A percentile compares a stretch with the other conserved stretches of the same genome.
Evolutionary conservation across 805 yeast species (phyloP).

Genomic region (Myxozyma neglecta): DNA sequence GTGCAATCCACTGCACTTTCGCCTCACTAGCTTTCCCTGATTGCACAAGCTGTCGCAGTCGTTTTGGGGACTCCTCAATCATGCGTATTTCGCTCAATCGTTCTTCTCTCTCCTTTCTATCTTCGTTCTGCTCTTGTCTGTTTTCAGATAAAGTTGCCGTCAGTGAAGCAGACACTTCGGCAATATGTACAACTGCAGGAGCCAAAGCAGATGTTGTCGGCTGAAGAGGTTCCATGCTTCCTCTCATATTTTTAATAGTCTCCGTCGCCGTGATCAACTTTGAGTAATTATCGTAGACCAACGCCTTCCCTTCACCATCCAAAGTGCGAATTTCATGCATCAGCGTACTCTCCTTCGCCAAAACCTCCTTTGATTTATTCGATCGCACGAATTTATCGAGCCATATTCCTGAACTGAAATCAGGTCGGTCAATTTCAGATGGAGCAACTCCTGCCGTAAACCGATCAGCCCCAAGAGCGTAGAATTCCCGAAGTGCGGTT

Average conservation of each 20-base stretch:
- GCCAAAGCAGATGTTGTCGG: conserved; percentile 29
- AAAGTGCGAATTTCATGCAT: conserved; percentile 32
- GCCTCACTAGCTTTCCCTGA: conserved; percentile 18
- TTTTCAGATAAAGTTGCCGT: conserved; percentile 23
- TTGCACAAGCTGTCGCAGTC: conserved; percentile 8
- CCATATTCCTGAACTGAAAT: conserved; percentile 24
- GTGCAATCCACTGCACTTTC: conserved; percentile 12
- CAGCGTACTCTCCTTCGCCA: conserved; percentile 23
- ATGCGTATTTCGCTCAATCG: background rate
- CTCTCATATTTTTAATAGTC: conserved; percentile 30
- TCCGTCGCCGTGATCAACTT: conserved; percentile 35
- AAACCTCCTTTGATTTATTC: conserved; percentile 15
- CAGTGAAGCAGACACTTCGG: conserved; percentile 28
- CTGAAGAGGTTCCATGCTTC: conserved; percentile 30
- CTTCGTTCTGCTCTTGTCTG: background rate
- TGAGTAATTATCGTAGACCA: conserved; percentile 35
- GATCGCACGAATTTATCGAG: conserved; percentile 22
- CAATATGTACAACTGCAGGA: conserved; percentile 30
- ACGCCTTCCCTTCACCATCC: conserved; percentile 36
- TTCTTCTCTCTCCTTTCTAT: background rate
- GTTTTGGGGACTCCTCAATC: conserved; percentile 19
- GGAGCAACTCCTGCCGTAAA: conserved; percentile 25
- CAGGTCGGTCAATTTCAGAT: conserved; percentile 30
- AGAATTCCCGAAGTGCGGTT: conserved; percentile 34
- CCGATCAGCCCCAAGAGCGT: conserved; percentile 28